Base-by-base conservation (phyloP, 2,329 filamentous ascomycete genomes). In the Diaporthe sp. region DNA sequence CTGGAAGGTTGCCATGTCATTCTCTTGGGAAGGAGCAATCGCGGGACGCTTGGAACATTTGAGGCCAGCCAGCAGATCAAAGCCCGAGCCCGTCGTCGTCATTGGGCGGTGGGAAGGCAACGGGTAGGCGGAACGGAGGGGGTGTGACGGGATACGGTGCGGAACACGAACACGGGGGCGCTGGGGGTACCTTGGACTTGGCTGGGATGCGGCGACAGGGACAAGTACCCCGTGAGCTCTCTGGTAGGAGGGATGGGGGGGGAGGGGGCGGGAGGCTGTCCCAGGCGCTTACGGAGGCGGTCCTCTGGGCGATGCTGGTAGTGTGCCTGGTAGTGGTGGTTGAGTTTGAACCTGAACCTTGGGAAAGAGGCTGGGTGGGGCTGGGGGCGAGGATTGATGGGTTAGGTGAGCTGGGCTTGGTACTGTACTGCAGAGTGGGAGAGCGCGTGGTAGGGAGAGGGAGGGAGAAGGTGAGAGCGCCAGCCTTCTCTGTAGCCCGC, bases 1-100 rank as follows among this genome's bases (percentile, higher is more conserved):
- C 59, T 76, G 44, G 75, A 73, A 67, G 72, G 67, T 72, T 74
- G 72, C 75, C 75, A 76, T 76, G 75, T 74, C 75, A 76, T 76
- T 74, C 75, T 75, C 46, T 72, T 62, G 57, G 57, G 46, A 51
- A 61, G 70, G 49, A 62, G 44, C 57, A 53, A 68, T 68, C 65
- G 65, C 46, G 65, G 65, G 65, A 68, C 46, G 46, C 65, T 53
- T 68, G 65, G 46, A 68, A 53, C 65, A 51, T 68, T 53, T 68
- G 65, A 68, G 46, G 65, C 65, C 65, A 39, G 65, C 44, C 65
- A 68, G 55, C 58, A 62, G 57, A 51, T 71, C 57, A 59, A 17
- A n/a, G 73, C 53, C 65, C 46, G 65, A 59, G 42, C 65, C 62
- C 62, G 73, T 59, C 73, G 73, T 59, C 73, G 55, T 49, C 44